Conservation (phyloP, 129 eudicot genomes). For the sunflower (Helianthus annuus) region DNA sequence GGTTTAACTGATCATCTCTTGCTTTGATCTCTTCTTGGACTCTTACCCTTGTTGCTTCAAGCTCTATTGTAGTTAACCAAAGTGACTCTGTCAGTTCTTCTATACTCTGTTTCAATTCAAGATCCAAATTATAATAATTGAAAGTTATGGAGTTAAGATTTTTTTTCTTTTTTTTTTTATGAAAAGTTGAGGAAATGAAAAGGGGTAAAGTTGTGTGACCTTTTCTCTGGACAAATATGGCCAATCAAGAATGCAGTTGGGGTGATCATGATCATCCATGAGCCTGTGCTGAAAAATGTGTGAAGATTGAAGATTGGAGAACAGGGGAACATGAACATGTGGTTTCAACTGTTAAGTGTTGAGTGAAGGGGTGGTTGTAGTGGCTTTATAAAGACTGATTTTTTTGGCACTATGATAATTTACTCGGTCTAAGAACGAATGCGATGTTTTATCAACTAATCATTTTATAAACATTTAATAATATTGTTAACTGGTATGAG, state of each 20-base stretch:
- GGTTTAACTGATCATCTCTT: constrained; percentile 51
- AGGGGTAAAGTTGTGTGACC: constrained; percentile 36
- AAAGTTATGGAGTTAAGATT: constrained; percentile 15
- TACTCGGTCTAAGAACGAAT: constrained; percentile 1
- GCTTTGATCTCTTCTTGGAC: constrained; percentile 61
- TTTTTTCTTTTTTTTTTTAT: background rate
- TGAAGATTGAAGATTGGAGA: constrained; percentile 6
- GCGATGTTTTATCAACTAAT: constrained; percentile 6
- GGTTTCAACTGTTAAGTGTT: background rate
- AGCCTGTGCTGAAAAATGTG: constrained; percentile 22
- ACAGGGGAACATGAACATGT: constrained; percentile 11
- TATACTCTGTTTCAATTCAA: constrained; percentile 47
- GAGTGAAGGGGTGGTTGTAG: background rate
- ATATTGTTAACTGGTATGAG: too few relatives aligned
- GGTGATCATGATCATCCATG: constrained; percentile 50
- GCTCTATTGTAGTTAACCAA: constrained; percentile 57
- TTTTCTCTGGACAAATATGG: constrained; percentile 51
- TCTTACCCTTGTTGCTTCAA: constrained; percentile 57
- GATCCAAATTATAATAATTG: background rate
- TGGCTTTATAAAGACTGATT: constrained; percentile 27
- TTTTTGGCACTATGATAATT: background rate
- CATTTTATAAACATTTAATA: background rate
- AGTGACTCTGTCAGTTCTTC: constrained; percentile 63
- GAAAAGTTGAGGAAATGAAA: constrained; percentile 1
- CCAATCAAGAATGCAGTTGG: constrained; percentile 45